A percentile compares a stretch with the other conserved stretches of the same genome.
Conservation (phyloP, 352 stramenopile genomes). For the Halophytophthora polymorphica region DNA sequence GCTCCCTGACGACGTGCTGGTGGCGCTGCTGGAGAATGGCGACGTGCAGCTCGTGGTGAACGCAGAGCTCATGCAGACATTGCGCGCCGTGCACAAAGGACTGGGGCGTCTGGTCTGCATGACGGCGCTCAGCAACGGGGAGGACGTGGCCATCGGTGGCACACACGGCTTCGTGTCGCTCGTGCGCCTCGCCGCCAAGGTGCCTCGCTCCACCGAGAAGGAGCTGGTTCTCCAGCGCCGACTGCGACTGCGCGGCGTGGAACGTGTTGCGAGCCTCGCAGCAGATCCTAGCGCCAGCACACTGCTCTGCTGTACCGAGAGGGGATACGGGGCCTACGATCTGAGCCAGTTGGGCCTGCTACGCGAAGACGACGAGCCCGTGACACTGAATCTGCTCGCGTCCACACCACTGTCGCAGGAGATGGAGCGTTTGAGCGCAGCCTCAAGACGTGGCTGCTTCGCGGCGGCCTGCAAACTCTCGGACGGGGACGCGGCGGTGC, state of each 20-base stretch:
- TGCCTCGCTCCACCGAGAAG: conserved; percentile 55
- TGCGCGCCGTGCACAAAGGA: conserved; percentile 55
- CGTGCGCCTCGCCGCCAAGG: conserved; percentile 49
- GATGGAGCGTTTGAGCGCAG: conserved; percentile 39
- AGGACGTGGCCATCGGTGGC: conserved; percentile 57
- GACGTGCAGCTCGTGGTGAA: conserved; percentile 77
- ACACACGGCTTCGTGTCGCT: conserved; percentile 58
- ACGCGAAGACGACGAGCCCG: conserved; percentile 55
- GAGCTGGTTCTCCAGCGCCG: conserved; percentile 68
- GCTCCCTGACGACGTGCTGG: conserved; percentile 60
- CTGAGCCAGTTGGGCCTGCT: conserved; percentile 70
- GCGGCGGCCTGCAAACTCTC: conserved; percentile 38
- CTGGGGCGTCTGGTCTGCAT: conserved; percentile 33
- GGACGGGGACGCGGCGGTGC: conserved; percentile 38
- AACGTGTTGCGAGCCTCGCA: conserved; percentile 41
- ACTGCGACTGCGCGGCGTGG: conserved; percentile 47
- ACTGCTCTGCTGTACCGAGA: conserved; percentile 62
- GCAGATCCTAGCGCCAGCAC: conserved; percentile 47
- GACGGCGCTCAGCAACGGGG: conserved; percentile 39
- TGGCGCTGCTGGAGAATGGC: conserved; percentile 67
- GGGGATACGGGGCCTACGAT: conserved; percentile 61
- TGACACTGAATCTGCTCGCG: conserved; percentile 37
- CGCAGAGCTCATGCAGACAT: conserved; percentile 64
- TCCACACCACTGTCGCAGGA: conserved; percentile 42
- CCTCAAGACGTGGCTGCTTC: conserved; percentile 47